Evolutionary conservation across 2,329 filamentous ascomycete species (phyloP).

Genomic region (Fusarium sp.): DNA sequence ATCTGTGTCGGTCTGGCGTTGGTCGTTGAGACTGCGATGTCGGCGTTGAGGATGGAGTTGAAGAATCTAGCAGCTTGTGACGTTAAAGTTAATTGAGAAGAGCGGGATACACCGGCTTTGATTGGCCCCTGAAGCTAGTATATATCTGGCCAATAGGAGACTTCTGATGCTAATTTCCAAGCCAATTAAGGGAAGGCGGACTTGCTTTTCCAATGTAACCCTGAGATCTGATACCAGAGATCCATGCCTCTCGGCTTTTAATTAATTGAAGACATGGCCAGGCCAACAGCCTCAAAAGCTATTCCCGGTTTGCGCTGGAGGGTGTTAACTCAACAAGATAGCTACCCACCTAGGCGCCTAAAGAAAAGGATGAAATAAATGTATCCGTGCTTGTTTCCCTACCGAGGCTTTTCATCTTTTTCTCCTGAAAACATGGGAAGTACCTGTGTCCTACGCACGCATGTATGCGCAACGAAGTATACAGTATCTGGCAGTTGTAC

Average conservation of each 20-base stretch:
- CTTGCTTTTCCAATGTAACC: conserved; percentile 5
- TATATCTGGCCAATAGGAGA: conserved; percentile 25
- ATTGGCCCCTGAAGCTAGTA: conserved; percentile 33
- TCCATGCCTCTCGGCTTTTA: background rate
- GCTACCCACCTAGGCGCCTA: background rate
- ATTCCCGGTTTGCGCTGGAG: too few relatives aligned
- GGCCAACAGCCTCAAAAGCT: background rate
- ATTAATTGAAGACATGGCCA: background rate
- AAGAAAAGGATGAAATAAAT: background rate
- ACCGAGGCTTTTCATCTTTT: background rate
- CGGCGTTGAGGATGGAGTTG: conserved; percentile 25
- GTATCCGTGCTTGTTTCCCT: background rate
- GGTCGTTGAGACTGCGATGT: conserved; percentile 8
- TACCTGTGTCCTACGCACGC: background rate
- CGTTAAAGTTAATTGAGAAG: conserved; percentile 29
- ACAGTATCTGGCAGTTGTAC: too few relatives aligned
- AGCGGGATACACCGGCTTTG: conserved; percentile 43
- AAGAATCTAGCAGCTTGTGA: conserved; percentile 37
- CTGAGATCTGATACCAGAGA: conserved; percentile 12
- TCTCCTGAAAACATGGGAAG: background rate
- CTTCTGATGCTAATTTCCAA: background rate
- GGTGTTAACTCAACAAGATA: too few relatives aligned
- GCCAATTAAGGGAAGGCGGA: conserved; percentile 27
- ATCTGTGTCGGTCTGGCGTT: background rate
- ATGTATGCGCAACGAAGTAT: background rate